Evolutionary conservation across 1,284 basidiomycete species (phyloP).

Genomic region (Boletus sp.): DNA sequence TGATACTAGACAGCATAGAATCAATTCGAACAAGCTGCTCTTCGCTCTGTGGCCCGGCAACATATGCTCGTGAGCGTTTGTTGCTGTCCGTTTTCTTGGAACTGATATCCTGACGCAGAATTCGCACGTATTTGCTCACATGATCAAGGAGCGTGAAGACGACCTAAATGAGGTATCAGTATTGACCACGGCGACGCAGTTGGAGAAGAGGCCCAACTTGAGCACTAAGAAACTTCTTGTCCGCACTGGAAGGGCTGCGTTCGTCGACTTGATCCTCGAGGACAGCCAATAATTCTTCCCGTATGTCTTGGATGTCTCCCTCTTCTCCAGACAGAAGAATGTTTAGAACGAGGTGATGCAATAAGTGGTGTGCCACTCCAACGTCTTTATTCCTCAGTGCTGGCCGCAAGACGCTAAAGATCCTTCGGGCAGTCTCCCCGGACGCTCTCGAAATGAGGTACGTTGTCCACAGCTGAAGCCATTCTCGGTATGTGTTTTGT

Average conservation of each 20-base stretch:
- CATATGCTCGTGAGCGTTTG: slow-evolving; percentile 43
- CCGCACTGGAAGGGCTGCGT: slow-evolving; percentile 53
- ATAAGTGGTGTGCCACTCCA: slow-evolving; percentile 82
- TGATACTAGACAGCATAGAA: slow-evolving; percentile 77
- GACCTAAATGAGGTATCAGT: slow-evolving; percentile 47
- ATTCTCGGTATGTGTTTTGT: slow-evolving; percentile 86
- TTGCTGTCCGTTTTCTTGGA: slow-evolving; percentile 45
- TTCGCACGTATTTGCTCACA: slow-evolving; percentile 85
- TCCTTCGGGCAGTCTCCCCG: slow-evolving; percentile 52
- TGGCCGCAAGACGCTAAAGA: slow-evolving; percentile 81
- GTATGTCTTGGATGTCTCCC: slow-evolving; percentile 62
- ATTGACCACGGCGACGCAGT: not conserved
- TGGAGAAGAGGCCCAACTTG: slow-evolving; percentile 54
- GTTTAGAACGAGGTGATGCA: slow-evolving; percentile 91
- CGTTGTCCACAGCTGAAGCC: slow-evolving; percentile 89
- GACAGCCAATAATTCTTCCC: slow-evolving; percentile 76
- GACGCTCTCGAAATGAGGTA: slow-evolving; percentile 74
- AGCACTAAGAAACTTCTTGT: slow-evolving; percentile 83
- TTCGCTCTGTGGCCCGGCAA: slow-evolving; percentile 39
- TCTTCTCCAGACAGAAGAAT: slow-evolving; percentile 76
- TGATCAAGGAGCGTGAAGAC: slow-evolving; percentile 96
- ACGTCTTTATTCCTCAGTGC: slow-evolving; percentile 88
- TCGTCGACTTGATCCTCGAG: slow-evolving; percentile 83
- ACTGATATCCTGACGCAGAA: slow-evolving; percentile 55
- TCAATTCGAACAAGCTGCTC: slow-evolving; percentile 70